These are phyloP conservation scores for Groenewaldozyma tartarivorans DNA, from an alignment of 805 yeast species.

Conservation along the genomic window DNA sequence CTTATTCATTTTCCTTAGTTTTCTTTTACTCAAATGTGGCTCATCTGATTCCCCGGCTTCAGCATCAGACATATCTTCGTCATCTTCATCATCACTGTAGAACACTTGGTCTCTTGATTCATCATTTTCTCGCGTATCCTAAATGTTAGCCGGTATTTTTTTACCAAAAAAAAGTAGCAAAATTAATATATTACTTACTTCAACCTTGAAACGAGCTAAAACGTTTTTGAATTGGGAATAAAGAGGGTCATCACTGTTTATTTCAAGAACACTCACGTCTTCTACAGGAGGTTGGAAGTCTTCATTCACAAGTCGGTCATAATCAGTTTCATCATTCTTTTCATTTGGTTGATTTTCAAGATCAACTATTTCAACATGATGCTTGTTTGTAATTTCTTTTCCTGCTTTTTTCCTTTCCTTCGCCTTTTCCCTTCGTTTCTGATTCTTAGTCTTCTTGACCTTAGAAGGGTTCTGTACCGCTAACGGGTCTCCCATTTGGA, in stretches of 20 bases:
- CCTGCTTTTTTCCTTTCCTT: background rate
- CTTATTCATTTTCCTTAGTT: constrained; percentile 42
- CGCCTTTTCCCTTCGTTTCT: background rate
- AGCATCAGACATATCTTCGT: background rate
- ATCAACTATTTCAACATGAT: too few species aligned
- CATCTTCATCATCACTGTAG: background rate
- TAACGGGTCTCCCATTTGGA: background rate
- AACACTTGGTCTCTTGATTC: background rate
- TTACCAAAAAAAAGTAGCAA: background rate
- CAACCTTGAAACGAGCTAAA: background rate
- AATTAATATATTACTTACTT: background rate
- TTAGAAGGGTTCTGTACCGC: background rate
- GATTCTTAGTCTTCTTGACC: background rate
- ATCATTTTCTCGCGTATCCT: background rate
- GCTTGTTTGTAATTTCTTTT: background rate
- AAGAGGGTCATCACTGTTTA: background rate
- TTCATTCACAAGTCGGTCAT: background rate
- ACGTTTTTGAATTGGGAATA: background rate
- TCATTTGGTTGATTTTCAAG: background rate
- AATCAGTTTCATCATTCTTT: background rate
- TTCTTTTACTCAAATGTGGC: constrained; percentile 37
- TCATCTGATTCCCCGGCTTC: background rate
- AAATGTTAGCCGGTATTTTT: background rate
- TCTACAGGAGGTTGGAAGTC: background rate
- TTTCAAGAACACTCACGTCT: background rate